Percentiles rank a stretch among this genome's conserved stretches.
Evolutionary conservation across 169 alveolate genomes (phyloP).

Genomic region (Theileria sp.): DNA sequence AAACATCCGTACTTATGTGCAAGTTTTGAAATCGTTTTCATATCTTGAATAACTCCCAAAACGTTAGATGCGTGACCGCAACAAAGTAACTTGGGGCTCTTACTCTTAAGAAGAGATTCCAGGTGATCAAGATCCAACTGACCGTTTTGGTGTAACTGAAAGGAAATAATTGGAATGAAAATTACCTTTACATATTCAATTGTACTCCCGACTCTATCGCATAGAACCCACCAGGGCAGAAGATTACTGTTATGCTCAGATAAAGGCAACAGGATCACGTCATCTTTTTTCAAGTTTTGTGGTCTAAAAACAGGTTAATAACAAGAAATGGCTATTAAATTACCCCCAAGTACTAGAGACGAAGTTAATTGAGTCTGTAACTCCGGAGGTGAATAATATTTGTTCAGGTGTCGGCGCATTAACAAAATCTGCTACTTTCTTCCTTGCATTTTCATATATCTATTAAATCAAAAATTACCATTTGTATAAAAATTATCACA

Average conservation of each 20-base stretch:
- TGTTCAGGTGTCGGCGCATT: slow-evolving; percentile 51
- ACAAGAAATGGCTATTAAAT: not conserved
- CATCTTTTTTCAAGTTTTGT: slow-evolving; percentile 51
- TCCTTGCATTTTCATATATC: slow-evolving; percentile 57
- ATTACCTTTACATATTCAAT: slow-evolving; percentile 56
- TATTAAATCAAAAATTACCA: slow-evolving; percentile 32
- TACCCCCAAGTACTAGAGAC: slow-evolving; percentile 66
- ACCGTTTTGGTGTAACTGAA: slow-evolving; percentile 57
- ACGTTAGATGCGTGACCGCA: slow-evolving; percentile 72
- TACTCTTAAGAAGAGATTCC: slow-evolving; percentile 8
- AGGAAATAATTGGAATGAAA: not conserved
- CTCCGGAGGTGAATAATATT: slow-evolving; percentile 72
- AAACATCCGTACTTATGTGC: slow-evolving; percentile 50
- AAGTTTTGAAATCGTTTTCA: slow-evolving; percentile 27
- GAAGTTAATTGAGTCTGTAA: slow-evolving; percentile 70
- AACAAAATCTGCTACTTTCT: slow-evolving; percentile 54
- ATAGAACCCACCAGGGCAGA: slow-evolving; percentile 71
- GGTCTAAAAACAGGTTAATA: not conserved
- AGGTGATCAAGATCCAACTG: slow-evolving; percentile 63
- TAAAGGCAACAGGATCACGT: slow-evolving; percentile 62
- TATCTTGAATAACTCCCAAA: slow-evolving; percentile 64
- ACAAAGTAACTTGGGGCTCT: slow-evolving; percentile 61
- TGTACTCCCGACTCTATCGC: slow-evolving; percentile 40
- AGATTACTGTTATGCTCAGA: slow-evolving; percentile 74
- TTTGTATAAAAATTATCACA: slow-evolving; percentile 19